Evolutionary conservation across 441 rosid species (phyloP).

Genomic region (Erysimum cheiri): DNA sequence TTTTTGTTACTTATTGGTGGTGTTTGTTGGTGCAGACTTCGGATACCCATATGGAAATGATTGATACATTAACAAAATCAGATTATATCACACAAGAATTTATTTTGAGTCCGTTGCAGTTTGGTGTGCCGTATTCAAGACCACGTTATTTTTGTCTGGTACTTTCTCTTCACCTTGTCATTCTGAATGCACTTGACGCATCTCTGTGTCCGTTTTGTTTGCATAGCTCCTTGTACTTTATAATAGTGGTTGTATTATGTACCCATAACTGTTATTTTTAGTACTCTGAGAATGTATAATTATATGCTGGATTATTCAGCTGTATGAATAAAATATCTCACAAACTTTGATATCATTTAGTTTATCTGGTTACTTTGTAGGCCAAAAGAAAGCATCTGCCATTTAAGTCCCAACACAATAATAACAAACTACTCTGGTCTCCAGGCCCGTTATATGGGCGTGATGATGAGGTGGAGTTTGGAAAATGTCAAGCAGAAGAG

Average conservation of each 20-base stretch:
- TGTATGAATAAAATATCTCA: background rate
- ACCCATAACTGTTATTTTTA: too few relatives aligned
- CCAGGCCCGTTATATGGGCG: conserved; percentile 53
- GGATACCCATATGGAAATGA: conserved; percentile 82
- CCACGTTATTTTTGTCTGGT: conserved; percentile 98
- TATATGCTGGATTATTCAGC: conserved; percentile 2
- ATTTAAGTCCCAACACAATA: conserved; percentile 53
- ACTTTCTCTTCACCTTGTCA: conserved; percentile 27
- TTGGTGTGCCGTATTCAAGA: conserved; percentile 94
- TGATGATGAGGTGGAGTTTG: conserved; percentile 41
- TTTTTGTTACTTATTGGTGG: conserved; percentile 26
- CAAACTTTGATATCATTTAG: conserved; percentile 9
- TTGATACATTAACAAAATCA: conserved; percentile 59
- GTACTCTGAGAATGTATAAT: background rate
- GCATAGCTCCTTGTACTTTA: background rate
- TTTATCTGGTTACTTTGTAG: conserved; percentile 50
- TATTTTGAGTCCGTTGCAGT: conserved; percentile 90
- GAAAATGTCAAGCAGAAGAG: conserved; percentile 49
- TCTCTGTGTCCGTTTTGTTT: conserved; percentile 4
- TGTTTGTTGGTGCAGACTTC: conserved; percentile 64
- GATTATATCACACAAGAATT: conserved; percentile 75
- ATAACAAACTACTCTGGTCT: conserved; percentile 62
- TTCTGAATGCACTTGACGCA: background rate
- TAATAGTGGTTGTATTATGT: background rate
- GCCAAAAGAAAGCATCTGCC: conserved; percentile 84